Base-by-base conservation (phyloP, 2,329 filamentous ascomycete species). In the Sporothrix variecibatus region DNA sequence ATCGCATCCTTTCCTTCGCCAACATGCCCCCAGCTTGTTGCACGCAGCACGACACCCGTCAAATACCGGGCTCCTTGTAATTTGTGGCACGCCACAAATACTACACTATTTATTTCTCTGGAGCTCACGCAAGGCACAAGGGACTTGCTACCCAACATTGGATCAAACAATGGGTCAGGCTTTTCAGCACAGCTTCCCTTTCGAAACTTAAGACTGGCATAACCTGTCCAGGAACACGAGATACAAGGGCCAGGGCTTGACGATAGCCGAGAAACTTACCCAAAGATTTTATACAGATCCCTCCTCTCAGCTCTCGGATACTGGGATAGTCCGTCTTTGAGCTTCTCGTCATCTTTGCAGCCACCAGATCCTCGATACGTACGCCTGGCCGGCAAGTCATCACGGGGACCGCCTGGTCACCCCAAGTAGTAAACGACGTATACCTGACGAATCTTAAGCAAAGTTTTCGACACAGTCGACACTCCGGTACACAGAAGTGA, bases 21-120 rank as follows among this genome's bases (percentile, higher is more conserved):
- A 40, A 17, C 43, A 9, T 26, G 9, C 40, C 60, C 43, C 58
- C 23, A 26, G 11, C n/a, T 11, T 28, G 73, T 68, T 74, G 38
- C 51, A 72, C 69, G 51, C 69, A 62, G 73, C 73, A 74, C 73
- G 26, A 65, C 60, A 68, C 60, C 73, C 73, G 73, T 74, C 72
- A 74, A 60, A 38, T 74, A 60, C 68, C 28, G 60, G 49, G 6
- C 53, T 64, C 26, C 31, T 49, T 46, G 38, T 62, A 40, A n/a
- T 67, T 43, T 40, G 64, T 73, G 5, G n/a, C 40, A 70, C 65
- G 26, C 2, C 28, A 20, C 31, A 69, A 68, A n/a, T 3, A 38
- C 31, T 43, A 2, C 62, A 58, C n/a, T 28, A 3, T 20, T 40
- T 20, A 23, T 64, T 17, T 34, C 34, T 12, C 51, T 3, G 20